These are phyloP conservation scores for Paraphoma chrysanthemicola DNA, from an alignment of 2,329 filamentous ascomycete species.

Conservation along the genomic window DNA sequence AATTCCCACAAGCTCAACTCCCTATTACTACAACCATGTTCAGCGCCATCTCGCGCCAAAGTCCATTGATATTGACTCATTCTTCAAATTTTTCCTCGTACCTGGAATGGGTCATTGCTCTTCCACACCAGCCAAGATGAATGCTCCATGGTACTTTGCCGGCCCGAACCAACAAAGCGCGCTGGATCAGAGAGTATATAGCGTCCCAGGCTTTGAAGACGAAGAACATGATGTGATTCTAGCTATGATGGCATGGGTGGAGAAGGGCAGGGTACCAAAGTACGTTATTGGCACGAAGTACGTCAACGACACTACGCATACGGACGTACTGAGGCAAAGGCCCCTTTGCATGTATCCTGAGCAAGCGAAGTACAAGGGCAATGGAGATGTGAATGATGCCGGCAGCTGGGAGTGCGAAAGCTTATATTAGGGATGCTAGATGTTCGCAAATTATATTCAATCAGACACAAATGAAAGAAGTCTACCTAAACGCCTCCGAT, in stretches of 20 bases:
- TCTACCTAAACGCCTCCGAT: neutral
- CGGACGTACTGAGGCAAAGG: slow-evolving; percentile 34
- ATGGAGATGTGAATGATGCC: slow-evolving; percentile 32
- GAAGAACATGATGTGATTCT: slow-evolving; percentile 54
- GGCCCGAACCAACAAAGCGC: slow-evolving; percentile 33
- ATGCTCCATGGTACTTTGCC: slow-evolving; percentile 57
- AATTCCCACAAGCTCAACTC: slow-evolving; percentile 60
- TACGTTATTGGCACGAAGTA: slow-evolving; percentile 41
- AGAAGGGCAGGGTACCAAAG: slow-evolving; percentile 48
- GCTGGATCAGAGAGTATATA: slow-evolving; percentile 22
- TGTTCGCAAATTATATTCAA: neutral
- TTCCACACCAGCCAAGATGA: slow-evolving; percentile 41
- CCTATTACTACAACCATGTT: slow-evolving; percentile 60
- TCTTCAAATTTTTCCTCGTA: slow-evolving; percentile 54
- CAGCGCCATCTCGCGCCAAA: slow-evolving; percentile 41
- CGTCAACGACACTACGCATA: slow-evolving; percentile 28
- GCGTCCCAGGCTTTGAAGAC: slow-evolving; percentile 41
- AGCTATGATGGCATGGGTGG: slow-evolving; percentile 57
- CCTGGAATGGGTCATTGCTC: slow-evolving; percentile 55
- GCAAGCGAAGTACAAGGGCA: slow-evolving; percentile 37
- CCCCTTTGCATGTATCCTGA: slow-evolving; percentile 46
- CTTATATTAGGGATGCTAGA: slow-evolving; percentile 12
- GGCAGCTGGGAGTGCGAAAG: slow-evolving; percentile 37
- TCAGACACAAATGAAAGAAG: neutral
- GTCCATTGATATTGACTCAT: slow-evolving; percentile 47